phyloP scores from a whole-genome alignment of 768 basidiomycete species.

The Pleurotus tuoliensis region DNA sequence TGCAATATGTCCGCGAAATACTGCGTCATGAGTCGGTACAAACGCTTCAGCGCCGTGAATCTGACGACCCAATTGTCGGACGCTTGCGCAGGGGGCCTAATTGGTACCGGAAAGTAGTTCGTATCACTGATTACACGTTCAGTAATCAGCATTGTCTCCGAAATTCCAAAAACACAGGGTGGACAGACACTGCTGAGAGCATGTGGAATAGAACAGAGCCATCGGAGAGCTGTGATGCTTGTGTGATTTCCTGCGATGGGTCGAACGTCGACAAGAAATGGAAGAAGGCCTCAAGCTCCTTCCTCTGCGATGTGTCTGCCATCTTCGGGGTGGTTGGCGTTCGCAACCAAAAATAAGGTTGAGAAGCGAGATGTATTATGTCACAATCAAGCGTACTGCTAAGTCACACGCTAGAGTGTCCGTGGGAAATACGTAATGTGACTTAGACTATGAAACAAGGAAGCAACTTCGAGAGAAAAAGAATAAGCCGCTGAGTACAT shows the following conservation, averaged over 20 bases:
- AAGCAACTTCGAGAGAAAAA: no score
- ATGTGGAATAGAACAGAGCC: conserved; percentile 75
- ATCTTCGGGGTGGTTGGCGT: conserved; percentile 14
- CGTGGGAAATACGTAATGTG: no score
- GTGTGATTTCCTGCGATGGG: conserved; percentile 50
- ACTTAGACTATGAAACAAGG: no score
- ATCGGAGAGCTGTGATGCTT: conserved; percentile 73
- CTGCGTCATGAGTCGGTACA: conserved; percentile 86
- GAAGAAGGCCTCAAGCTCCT: conserved; percentile 79
- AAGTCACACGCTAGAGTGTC: not conserved
- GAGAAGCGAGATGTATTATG: not conserved
- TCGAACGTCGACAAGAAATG: conserved; percentile 76
- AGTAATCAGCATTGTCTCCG: not conserved
- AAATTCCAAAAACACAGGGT: conserved; percentile 1
- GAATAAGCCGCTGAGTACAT: not conserved
- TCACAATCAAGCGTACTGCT: not conserved
- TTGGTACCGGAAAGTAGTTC: conserved; percentile 70
- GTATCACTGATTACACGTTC: conserved; percentile 51
- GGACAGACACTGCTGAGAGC: conserved; percentile 67
- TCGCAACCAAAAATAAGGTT: not conserved
- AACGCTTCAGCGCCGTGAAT: conserved; percentile 76
- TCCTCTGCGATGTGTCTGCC: conserved; percentile 36
- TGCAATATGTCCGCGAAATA: conserved; percentile 84
- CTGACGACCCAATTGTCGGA: conserved; percentile 90
- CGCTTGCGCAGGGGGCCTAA: conserved; percentile 38